phyloP scores from a whole-genome alignment of 352 stramenopile genomes.

The Phytophthora meadii region DNA sequence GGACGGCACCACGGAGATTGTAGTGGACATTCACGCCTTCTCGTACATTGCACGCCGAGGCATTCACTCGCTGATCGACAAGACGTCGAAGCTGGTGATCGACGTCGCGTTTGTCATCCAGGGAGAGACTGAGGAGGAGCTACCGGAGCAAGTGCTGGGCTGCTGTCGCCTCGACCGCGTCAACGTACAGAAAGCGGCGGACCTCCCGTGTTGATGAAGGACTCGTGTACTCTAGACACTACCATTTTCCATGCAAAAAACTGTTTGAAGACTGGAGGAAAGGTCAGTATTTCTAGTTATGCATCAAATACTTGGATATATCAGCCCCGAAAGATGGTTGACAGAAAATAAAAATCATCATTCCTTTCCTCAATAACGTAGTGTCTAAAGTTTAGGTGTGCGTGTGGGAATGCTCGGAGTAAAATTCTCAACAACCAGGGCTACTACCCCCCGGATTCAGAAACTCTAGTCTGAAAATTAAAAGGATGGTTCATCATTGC shows the following conservation, averaged over 20 bases:
- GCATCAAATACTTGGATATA: conserved; percentile 83
- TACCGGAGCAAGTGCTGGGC: conserved; percentile 87
- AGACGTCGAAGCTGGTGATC: conserved; percentile 82
- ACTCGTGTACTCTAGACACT: conserved; percentile 18
- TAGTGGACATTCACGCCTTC: conserved; percentile 85
- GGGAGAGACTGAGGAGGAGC: conserved; percentile 86
- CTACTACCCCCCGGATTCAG: conserved; percentile 90
- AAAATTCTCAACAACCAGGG: conserved; percentile 76
- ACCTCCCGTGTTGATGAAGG: conserved; percentile 45
- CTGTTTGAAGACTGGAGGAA: conserved; percentile 36
- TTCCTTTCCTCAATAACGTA: conserved; percentile 41
- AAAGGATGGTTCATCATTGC: conserved; percentile 83
- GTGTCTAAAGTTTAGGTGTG: not conserved
- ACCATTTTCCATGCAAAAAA: not conserved
- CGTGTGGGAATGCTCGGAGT: conserved; percentile 72
- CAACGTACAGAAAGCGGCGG: conserved; percentile 69
- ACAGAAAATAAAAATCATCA: conserved; percentile 87
- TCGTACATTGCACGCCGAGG: conserved; percentile 84
- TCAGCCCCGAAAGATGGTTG: conserved; percentile 93
- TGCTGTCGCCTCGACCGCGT: conserved; percentile 82
- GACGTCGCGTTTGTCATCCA: conserved; percentile 90
- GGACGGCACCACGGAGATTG: conserved; percentile 72
- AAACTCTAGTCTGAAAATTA: conserved; percentile 93
- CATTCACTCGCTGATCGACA: conserved; percentile 83
- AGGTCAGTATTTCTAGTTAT: conserved; percentile 85